phyloP scores from a whole-genome alignment of 352 stramenopile genomes.

The Nothophytophthora sp. region DNA sequence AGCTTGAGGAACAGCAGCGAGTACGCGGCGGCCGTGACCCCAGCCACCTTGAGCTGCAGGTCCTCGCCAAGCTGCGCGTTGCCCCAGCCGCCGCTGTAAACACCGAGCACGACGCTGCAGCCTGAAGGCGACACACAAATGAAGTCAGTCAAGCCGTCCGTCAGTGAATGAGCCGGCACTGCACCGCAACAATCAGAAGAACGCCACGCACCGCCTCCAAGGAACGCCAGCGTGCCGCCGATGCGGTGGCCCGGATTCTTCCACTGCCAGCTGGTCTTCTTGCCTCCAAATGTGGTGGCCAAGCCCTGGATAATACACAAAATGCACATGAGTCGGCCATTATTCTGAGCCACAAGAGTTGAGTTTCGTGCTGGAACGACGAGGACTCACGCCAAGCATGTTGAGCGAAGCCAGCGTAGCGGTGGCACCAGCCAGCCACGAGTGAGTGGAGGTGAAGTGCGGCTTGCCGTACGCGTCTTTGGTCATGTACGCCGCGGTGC shows the following conservation, averaged over 20 bases:
- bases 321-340: not conserved
- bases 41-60: slow-evolving; percentile 49
- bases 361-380: not conserved
- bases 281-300: slow-evolving; percentile 54
- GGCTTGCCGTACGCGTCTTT: slow-evolving; percentile 62
- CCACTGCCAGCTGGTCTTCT: slow-evolving; percentile 73
- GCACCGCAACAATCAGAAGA: not conserved
- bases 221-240: slow-evolving; percentile 50
- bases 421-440: slow-evolving; percentile 55
- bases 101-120: slow-evolving; percentile 40
- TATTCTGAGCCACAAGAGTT: too few relatives aligned
- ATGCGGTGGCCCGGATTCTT: slow-evolving; percentile 68
- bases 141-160: not conserved
- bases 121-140: slow-evolving; percentile 12
- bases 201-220: slow-evolving; percentile 34
- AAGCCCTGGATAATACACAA: slow-evolving; percentile 32
- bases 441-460: slow-evolving; percentile 75
- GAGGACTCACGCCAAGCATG: slow-evolving; percentile 45
- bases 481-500: slow-evolving; percentile 48
- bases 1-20: slow-evolving; percentile 47
- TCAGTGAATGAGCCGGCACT: not conserved
- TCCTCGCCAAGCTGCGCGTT: slow-evolving; percentile 39
- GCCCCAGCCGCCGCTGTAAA: slow-evolving; percentile 64
- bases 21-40: slow-evolving; percentile 43
- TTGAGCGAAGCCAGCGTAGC: slow-evolving; percentile 53